phyloP scores from a whole-genome alignment of 2,329 filamentous ascomycete genomes.

The Penicillium digitatum region DNA sequence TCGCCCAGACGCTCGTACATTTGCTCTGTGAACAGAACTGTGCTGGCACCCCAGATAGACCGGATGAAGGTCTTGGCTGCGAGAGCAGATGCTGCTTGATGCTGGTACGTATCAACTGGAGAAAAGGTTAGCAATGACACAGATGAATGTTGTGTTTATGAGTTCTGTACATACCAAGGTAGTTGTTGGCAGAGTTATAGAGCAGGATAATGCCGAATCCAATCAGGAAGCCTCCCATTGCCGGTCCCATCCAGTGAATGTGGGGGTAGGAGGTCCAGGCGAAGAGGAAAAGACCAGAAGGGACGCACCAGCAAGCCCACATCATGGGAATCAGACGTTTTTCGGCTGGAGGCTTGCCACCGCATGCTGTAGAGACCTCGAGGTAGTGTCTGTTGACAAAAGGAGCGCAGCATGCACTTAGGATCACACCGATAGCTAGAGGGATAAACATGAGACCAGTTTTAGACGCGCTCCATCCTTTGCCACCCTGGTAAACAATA shows the following conservation, averaged over 20 bases:
- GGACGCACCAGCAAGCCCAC: slow-evolving; percentile 68
- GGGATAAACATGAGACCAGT: slow-evolving; percentile 88
- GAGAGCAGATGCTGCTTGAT: slow-evolving; percentile 74
- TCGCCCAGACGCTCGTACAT: slow-evolving; percentile 72
- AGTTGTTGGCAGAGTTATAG: slow-evolving; percentile 75
- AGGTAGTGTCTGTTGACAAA: slow-evolving; percentile 80
- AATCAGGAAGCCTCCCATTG: slow-evolving; percentile 66
- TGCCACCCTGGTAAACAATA: slow-evolving; percentile 70
- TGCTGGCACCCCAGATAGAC: slow-evolving; percentile 73
- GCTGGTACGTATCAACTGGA: slow-evolving; percentile 61
- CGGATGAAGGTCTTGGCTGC: slow-evolving; percentile 78
- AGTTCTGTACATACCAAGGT: slow-evolving; percentile 47
- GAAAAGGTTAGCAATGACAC: slow-evolving; percentile 9
- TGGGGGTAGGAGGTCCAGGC: slow-evolving; percentile 64
- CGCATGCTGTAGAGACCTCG: slow-evolving; percentile 56
- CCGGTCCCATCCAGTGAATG: slow-evolving; percentile 67
- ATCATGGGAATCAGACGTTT: slow-evolving; percentile 78
- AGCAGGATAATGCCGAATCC: slow-evolving; percentile 81
- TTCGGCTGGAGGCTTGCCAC: slow-evolving; percentile 73
- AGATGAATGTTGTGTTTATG: background rate
- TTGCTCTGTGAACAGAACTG: slow-evolving; percentile 75
- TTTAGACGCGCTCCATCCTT: slow-evolving; percentile 68
- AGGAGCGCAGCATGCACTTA: slow-evolving; percentile 64
- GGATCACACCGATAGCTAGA: slow-evolving; percentile 68
- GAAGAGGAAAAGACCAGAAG: slow-evolving; percentile 63